phyloP scores from a whole-genome alignment of 1,139 yeast species.

The Nadsonia starkeyi-henricii region DNA sequence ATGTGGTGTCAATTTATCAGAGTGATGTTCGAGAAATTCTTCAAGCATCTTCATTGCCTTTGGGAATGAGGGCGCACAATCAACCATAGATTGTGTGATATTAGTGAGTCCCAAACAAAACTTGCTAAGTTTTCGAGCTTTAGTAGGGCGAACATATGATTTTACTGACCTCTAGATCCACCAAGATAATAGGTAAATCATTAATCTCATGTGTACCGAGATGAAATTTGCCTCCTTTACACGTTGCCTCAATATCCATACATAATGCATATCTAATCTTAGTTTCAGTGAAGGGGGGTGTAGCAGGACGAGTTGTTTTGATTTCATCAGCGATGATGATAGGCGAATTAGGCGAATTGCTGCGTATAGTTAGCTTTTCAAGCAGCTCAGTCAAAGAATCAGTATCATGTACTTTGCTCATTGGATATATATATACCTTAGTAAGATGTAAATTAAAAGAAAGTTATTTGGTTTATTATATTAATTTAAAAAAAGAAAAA shows the following conservation, averaged over 20 bases:
- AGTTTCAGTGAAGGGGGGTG: not conserved
- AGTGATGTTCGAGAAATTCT: slow-evolving; percentile 10
- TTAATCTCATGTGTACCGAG: slow-evolving; percentile 13
- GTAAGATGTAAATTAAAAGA: too few relatives aligned
- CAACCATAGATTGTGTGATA: slow-evolving; percentile 10
- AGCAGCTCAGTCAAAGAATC: too few relatives aligned
- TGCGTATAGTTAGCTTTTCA: too few relatives aligned
- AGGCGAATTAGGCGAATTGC: too few relatives aligned
- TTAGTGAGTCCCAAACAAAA: slow-evolving; percentile 5
- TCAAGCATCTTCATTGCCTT: slow-evolving; percentile 9
- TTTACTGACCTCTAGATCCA: slow-evolving; percentile 10
- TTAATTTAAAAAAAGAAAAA: too few relatives aligned
- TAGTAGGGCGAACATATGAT: slow-evolving; percentile 7
- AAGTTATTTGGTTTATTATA: too few relatives aligned
- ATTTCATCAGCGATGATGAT: too few relatives aligned
- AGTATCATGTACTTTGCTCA: too few relatives aligned
- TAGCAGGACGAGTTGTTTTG: too few relatives aligned
- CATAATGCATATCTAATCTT: slow-evolving; percentile 13
- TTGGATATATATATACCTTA: too few relatives aligned
- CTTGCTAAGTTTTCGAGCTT: not conserved
- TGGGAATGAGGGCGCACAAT: slow-evolving; percentile 12
- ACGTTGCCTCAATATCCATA: slow-evolving; percentile 17
- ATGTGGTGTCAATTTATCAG: slow-evolving; percentile 6
- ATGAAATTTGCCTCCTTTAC: slow-evolving; percentile 8
- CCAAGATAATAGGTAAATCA: slow-evolving; percentile 13